Conservation (phyloP, 768 basidiomycete species). For the Tylopilus felleus region DNA sequence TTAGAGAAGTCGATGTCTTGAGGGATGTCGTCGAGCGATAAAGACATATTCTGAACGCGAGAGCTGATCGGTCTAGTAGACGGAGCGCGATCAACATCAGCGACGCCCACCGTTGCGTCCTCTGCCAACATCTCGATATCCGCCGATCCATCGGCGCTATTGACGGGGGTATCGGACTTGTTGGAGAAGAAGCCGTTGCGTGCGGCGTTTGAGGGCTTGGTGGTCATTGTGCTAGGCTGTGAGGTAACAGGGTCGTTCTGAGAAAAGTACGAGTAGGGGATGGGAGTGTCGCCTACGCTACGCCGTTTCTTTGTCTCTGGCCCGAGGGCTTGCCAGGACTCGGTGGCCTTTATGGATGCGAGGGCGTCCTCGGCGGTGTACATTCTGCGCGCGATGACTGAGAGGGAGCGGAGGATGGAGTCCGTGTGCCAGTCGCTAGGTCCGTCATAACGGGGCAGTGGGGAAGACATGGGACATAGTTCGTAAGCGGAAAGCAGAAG, state of each 20-base stretch:
- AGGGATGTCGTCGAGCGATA: conserved; percentile 51
- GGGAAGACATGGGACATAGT: conserved; percentile 47
- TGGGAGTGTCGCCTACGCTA: conserved; percentile 36
- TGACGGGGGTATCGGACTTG: conserved; percentile 21
- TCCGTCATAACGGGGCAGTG: conserved; percentile 53
- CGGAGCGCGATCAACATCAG: conserved; percentile 21
- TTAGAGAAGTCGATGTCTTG: conserved; percentile 36
- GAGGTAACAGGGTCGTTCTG: conserved; percentile 24
- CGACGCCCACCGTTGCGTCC: conserved; percentile 25
- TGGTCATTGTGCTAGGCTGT: conserved; percentile 26
- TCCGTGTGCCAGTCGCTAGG: conserved; percentile 58
- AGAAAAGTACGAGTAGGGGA: conserved; percentile 28
- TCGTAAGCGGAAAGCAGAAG: conserved; percentile 59
- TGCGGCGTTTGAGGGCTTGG: conserved; percentile 12
- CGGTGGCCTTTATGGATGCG: conserved; percentile 37
- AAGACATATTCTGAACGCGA: conserved; percentile 41
- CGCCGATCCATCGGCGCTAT: conserved; percentile 4
- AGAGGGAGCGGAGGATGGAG: conserved; percentile 50
- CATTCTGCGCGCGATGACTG: conserved; percentile 51
- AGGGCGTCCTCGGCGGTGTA: conserved; percentile 51
- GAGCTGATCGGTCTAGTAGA: conserved; percentile 25
- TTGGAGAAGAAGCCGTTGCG: conserved; percentile 23
- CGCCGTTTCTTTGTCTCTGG: conserved; percentile 47
- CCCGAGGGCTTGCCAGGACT: conserved; percentile 32
- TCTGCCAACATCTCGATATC: conserved; percentile 32